Evolutionary conservation across 2,329 filamentous ascomycete genomes (phyloP).

Genomic region (Talaromyces sp.): DNA sequence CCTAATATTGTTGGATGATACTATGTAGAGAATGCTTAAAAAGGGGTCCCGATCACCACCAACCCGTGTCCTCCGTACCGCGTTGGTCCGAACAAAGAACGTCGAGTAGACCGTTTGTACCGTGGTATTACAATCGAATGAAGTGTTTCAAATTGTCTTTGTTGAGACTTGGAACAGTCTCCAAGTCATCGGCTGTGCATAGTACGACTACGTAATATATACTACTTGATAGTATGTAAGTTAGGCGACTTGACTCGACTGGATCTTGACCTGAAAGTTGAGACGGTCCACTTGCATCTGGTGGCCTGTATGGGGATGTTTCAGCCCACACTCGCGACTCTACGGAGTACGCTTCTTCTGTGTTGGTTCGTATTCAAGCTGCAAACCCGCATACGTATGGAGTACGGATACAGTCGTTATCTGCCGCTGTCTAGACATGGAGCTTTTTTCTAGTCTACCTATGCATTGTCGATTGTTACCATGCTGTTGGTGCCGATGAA

Average conservation of each 20-base stretch:
- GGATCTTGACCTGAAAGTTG: no score
- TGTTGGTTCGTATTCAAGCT: neutral
- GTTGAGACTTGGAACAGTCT: neutral
- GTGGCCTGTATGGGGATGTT: neutral
- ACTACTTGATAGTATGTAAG: no score
- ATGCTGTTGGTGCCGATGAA: neutral
- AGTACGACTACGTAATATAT: no score
- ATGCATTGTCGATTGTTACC: conserved; percentile 7
- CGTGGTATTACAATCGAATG: neutral
- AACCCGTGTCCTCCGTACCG: neutral
- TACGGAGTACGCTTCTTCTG: neutral
- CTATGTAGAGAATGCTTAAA: neutral
- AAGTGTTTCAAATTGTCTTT: neutral
- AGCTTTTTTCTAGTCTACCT: neutral
- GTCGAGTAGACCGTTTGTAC: neutral
- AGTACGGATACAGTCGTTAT: neutral
- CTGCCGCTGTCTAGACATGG: neutral
- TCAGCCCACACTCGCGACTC: neutral
- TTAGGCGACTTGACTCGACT: no score
- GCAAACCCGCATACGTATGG: neutral
- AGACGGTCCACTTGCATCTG: neutral
- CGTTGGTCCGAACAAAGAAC: neutral
- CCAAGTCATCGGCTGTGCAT: no score
- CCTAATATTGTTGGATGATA: neutral
- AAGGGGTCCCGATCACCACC: neutral